These are phyloP conservation scores for Eutrema yunnanense DNA, from an alignment of 345 rosid species.

Conservation along the genomic window DNA sequence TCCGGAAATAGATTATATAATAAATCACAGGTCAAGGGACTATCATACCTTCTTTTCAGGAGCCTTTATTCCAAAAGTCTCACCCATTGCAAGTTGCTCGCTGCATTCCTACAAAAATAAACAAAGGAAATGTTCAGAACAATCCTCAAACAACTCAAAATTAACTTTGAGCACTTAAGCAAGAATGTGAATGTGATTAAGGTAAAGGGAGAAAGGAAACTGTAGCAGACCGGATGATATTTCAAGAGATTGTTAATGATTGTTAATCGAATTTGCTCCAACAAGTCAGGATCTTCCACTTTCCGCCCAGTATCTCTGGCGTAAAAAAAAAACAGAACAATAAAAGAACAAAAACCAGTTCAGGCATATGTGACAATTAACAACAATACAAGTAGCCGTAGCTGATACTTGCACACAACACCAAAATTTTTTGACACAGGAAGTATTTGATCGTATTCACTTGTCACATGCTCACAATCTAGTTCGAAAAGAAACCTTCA, in stretches of 20 bases:
- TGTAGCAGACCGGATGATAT: slow-evolving; percentile 84
- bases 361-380: not conserved
- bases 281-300: slow-evolving; percentile 89
- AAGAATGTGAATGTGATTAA: not conserved
- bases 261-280: slow-evolving; percentile 90
- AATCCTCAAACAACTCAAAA: not conserved
- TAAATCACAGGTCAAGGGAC: not conserved
- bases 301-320: slow-evolving; percentile 82
- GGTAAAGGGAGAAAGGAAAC: not conserved
- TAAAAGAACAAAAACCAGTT: not conserved
- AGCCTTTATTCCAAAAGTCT: slow-evolving; percentile 86
- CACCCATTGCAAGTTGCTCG: slow-evolving; percentile 88
- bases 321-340: slow-evolving; percentile 13
- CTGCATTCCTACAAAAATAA: slow-evolving; percentile 70
- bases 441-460: not conserved
- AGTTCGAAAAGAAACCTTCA: not conserved
- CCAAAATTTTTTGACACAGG: not conserved
- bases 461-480: not conserved
- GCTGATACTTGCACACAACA: not conserved
- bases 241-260: slow-evolving; percentile 90
- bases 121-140: not conserved
- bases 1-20: not conserved
- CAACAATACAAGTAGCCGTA: not conserved
- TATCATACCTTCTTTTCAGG: slow-evolving; percentile 75
- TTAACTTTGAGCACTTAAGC: not conserved